Evolutionary conservation across 1,284 basidiomycete genomes (phyloP).

Genomic region (Ustilago loliicola): DNA sequence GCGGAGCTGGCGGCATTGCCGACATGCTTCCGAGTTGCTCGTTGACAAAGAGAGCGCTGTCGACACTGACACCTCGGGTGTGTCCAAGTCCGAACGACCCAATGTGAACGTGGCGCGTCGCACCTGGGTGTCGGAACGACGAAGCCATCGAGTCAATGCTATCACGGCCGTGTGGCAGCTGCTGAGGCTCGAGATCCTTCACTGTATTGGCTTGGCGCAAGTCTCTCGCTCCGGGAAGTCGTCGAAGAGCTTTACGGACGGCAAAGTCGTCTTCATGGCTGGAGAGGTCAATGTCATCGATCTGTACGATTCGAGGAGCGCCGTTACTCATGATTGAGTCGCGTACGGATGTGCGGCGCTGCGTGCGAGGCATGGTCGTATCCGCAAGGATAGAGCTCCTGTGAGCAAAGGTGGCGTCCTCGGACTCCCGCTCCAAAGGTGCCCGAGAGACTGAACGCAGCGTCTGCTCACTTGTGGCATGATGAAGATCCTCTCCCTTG

Average conservation of each 20-base stretch:
- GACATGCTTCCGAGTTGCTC: conserved; percentile 15
- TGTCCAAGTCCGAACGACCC: conserved; percentile 35
- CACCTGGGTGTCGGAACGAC: conserved; percentile 32
- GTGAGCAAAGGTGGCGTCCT: conserved; percentile 1
- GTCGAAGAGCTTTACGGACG: conserved; percentile 59
- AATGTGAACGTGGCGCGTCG: conserved; percentile 23
- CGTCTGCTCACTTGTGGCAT: conserved; percentile 59
- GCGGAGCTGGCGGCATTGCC: conserved; percentile 21
- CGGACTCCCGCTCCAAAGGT: conserved; percentile 4
- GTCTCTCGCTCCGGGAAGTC: conserved; percentile 64
- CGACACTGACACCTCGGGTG: conserved; percentile 37
- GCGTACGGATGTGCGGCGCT: conserved; percentile 22
- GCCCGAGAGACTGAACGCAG: conserved; percentile 50
- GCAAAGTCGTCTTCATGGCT: conserved; percentile 67
- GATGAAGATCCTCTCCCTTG: conserved; percentile 45
- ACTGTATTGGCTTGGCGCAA: conserved; percentile 62
- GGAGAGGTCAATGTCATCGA: conserved; percentile 67
- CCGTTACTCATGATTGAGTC: conserved; percentile 36
- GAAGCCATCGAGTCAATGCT: conserved; percentile 59
- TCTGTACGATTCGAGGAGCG: conserved; percentile 63
- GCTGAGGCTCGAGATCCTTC: conserved; percentile 46
- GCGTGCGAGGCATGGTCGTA: neutral
- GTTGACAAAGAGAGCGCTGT: conserved; percentile 24
- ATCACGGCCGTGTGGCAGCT: conserved; percentile 23
- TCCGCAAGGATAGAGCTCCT: conserved; percentile 8